Base-by-base conservation (phyloP, 2,329 filamentous ascomycete genomes). In the Xylaria sp. region DNA sequence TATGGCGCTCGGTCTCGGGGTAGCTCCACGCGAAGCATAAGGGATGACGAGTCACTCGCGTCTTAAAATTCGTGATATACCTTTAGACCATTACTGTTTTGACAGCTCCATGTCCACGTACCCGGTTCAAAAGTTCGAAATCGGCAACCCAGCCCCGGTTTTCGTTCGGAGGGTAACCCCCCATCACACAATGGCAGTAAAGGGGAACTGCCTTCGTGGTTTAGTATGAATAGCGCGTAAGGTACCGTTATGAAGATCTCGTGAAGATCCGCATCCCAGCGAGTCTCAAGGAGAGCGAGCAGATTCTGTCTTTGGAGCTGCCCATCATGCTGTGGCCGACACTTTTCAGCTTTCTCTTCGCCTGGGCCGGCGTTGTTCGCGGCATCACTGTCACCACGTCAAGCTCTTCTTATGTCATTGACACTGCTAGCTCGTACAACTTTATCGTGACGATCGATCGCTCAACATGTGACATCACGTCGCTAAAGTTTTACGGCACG, bases 381-480 rank as follows among this genome's bases (percentile, higher is more conserved):
- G 74, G 68, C 58, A 78, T 78, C 57, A 74, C 72, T 2, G 76
- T 78, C 48, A 75, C 71, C 7, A 66, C 68, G 28, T 65, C 70
- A 4, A 65, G 58, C 38, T 44, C 60, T n/a, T 73, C 75, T 17
- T 76, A 77, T 65, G 73, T 72, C 17, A 62, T 78, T 31, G 70
- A 77, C 56, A 76, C 75, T 38, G 75, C 69, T n/a, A 74, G 72
- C 56, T 69, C 69, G 63, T 71, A 77, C 61, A 72, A 72, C 68
- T 76, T 78, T 57, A 72, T 67, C n/a, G 72, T 74, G 20, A 74
- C 74, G 11, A 76, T 78, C 60, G 72, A 68, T 51, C 66, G 72
- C 26, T 77, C 79, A 6, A 86, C 76, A 67, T 87, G 86, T 65
- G 86, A 88, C 66, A 85, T 88, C 71, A 87, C 82, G 1, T 87